Percentiles rank a stretch among this genome's conserved stretches.
Evolutionary conservation across 192 early-diverging fungal genomes (phyloP).

Genomic region (Backusella tarrabulga): DNA sequence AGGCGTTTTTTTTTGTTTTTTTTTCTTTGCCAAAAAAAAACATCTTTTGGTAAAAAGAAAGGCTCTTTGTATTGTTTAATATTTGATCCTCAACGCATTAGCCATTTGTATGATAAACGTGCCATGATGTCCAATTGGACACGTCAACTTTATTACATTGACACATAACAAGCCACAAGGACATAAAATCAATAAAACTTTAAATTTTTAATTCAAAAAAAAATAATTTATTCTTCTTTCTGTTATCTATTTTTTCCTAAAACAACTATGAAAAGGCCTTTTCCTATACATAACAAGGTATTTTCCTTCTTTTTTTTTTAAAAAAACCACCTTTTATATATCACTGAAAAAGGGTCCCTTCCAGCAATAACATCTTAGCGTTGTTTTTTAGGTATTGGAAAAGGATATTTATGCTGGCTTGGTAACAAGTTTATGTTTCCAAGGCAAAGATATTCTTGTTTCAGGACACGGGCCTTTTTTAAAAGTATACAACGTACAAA

Average conservation of each 20-base stretch:
- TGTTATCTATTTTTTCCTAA: not conserved
- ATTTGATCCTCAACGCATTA: no score
- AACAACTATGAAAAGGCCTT: not conserved
- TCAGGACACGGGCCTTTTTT: slow-evolving; percentile 57
- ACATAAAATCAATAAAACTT: not conserved
- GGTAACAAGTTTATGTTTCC: slow-evolving; percentile 51
- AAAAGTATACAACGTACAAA: slow-evolving; percentile 47
- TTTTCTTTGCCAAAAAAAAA: no score
- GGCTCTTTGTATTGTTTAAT: no score
- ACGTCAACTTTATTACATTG: not conserved
- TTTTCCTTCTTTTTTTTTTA: not conserved
- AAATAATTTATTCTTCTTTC: not conserved
- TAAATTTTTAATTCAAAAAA: not conserved
- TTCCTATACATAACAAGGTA: not conserved
- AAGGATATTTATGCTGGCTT: slow-evolving; percentile 39
- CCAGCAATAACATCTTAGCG: not conserved
- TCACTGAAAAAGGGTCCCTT: not conserved
- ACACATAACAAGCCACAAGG: not conserved
- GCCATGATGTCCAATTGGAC: not conserved
- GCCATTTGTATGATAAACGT: no score
- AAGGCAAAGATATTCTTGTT: slow-evolving; percentile 45
- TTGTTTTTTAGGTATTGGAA: slow-evolving; percentile 14
- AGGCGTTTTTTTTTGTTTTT: no score
- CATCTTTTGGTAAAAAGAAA: no score
- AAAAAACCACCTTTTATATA: not conserved